Conservation (phyloP, 2,329 filamentous ascomycete species). For the Lachnellula suecica region DNA sequence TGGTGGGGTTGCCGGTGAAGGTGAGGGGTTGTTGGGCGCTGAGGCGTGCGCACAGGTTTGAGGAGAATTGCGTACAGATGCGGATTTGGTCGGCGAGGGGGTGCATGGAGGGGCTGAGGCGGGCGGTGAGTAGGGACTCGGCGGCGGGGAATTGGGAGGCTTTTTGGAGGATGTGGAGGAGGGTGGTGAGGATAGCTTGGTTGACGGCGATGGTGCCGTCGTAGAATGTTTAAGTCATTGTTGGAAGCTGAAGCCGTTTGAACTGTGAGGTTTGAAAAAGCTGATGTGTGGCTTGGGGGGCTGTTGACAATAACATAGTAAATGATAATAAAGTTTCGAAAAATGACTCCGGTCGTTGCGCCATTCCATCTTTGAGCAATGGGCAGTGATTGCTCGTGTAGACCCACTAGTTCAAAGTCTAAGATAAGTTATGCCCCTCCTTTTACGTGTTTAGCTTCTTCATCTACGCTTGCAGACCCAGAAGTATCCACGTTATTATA, state of each 20-base stretch:
- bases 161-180: conserved; percentile 31
- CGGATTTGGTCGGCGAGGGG: conserved; percentile 43
- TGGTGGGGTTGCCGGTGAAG: conserved; percentile 18
- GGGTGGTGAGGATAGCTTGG: conserved; percentile 25
- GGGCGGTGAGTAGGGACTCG: conserved; percentile 33
- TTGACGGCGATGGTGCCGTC: conserved; percentile 28
- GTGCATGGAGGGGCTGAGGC: conserved; percentile 47
- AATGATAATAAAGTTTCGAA: too few relatives aligned
- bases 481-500: too few relatives aligned
- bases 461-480: too few relatives aligned
- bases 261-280: conserved; percentile 1
- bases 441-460: too few relatives aligned
- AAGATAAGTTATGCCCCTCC: too few relatives aligned
- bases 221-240: conserved; percentile 27
- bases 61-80: conserved; percentile 27
- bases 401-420: too few relatives aligned
- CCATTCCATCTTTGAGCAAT: too few relatives aligned
- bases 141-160: conserved; percentile 20
- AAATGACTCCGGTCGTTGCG: too few relatives aligned
- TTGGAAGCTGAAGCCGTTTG: too few relatives aligned
- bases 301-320: too few relatives aligned
- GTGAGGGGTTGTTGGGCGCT: conserved; percentile 24
- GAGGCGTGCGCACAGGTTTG: conserved; percentile 27
- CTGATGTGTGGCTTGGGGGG: too few relatives aligned
- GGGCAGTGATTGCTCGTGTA: too few relatives aligned